Evolutionary conservation across 2,329 filamentous ascomycete genomes (phyloP).

Genomic region (Fusarium paranaense): DNA sequence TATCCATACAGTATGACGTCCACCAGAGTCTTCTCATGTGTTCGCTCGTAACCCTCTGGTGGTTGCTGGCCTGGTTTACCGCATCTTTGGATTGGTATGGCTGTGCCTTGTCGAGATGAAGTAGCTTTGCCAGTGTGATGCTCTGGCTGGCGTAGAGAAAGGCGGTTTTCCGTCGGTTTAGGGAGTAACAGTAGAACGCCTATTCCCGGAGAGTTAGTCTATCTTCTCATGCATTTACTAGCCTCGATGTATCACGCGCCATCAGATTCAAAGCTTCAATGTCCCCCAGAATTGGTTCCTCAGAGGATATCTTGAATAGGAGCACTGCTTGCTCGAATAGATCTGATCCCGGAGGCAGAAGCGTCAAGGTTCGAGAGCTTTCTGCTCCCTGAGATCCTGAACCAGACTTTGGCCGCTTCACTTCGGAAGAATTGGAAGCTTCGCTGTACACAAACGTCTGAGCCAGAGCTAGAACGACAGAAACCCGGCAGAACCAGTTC

Average conservation of each 20-base stretch:
- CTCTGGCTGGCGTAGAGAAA: slow-evolving; percentile 19
- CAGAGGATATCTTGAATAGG: slow-evolving; percentile 17
- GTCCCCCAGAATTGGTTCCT: slow-evolving; percentile 10
- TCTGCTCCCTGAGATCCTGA: neutral
- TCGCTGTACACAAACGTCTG: slow-evolving; percentile 10
- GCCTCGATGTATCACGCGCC: neutral
- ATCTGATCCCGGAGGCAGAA: slow-evolving; percentile 5
- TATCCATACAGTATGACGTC: slow-evolving; percentile 21
- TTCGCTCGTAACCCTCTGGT: neutral
- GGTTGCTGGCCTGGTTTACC: neutral
- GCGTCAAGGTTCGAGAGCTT: neutral
- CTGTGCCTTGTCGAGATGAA: slow-evolving; percentile 4
- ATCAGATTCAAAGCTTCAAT: slow-evolving; percentile 20
- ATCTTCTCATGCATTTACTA: neutral
- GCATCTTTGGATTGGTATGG: neutral
- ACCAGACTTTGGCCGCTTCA: neutral
- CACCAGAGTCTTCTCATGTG: slow-evolving; percentile 15
- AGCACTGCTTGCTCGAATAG: slow-evolving; percentile 17
- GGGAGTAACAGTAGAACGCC: slow-evolving; percentile 24
- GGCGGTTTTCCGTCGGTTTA: slow-evolving; percentile 19
- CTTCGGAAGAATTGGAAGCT: neutral
- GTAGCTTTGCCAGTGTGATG: slow-evolving; percentile 6
- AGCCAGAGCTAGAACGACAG: slow-evolving; percentile 14
- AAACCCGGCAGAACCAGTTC: slow-evolving; percentile 18
- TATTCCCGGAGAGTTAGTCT: neutral